These are phyloP conservation scores for Lepidium africanum DNA, from an alignment of 345 rosid species.

Conservation along the genomic window DNA sequence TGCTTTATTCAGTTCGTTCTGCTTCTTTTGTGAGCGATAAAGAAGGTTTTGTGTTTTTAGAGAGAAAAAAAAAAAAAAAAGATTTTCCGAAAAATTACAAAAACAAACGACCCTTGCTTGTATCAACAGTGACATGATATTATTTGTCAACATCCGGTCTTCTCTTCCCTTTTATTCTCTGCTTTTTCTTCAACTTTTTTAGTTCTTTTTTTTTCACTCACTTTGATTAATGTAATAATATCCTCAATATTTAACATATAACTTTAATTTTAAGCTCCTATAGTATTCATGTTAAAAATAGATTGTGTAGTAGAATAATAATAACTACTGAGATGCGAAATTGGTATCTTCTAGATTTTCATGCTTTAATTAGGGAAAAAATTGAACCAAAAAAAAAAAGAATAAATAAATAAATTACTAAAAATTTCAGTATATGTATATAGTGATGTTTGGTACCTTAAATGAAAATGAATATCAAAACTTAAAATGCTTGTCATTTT, in stretches of 20 bases:
- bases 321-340: not conserved
- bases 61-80: conserved; percentile 34
- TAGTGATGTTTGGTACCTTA: not conserved
- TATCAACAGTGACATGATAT: conserved; percentile 87
- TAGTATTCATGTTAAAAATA: too few species aligned
- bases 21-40: conserved; percentile 27
- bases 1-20: conserved; percentile 17
- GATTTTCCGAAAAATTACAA: conserved; percentile 44
- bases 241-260: not conserved
- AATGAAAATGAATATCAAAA: not conserved
- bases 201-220: not conserved
- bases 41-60: conserved; percentile 9
- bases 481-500: too few species aligned
- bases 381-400: not conserved
- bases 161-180: conserved; percentile 83
- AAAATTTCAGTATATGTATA: too few species aligned
- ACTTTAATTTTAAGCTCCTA: too few species aligned
- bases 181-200: conserved; percentile 20
- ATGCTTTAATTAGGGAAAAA: not conserved
- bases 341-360: conserved; percentile 7
- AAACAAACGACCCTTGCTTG: conserved; percentile 55
- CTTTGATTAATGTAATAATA: not conserved
- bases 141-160: conserved; percentile 98
- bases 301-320: not conserved
- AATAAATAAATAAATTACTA: too few species aligned